Base-by-base conservation (phyloP, 2,329 filamentous ascomycete species). In the Cladosporium phlei region DNA sequence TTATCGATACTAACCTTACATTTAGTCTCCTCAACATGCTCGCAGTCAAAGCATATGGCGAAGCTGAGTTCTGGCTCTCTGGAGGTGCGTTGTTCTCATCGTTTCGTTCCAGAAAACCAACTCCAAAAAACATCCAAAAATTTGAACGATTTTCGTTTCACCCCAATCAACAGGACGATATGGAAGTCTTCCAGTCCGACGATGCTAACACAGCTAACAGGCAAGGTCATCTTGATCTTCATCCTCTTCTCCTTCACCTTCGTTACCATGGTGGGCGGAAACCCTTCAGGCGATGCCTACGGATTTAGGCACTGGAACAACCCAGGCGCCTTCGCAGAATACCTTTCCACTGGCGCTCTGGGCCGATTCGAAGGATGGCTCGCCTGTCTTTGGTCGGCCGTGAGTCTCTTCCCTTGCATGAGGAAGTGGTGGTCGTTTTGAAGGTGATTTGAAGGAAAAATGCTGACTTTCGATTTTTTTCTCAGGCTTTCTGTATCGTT, bases 21-120 rank as follows among this genome's bases (percentile, higher is more conserved):
- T 16, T 19, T 20, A 60, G 52, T 30, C 40, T 69, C 33, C 70
- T 70, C 56, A 74, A 74, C 52, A 29, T 71, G 14, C 58, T 72
- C n/a, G 68, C 70, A 29, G 71, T 74, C 34, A 60, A 66, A 24
- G 66, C 64, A 1, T 74, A 69, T 45, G 71, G 71, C 17, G 69
- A 72, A 49, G 63, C 58, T 27, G 64, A 67, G 43, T 66, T 65
- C 48, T 82, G 76, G 76, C 69, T 82, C 3, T 76, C 77, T 2
- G 68, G 66, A 29, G 68, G n/a, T n/a, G n/a, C n/a, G n/a, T n/a
- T n/a, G n/a, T n/a, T n/a, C n/a, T n/a, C n/a, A n/a, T n/a, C n/a
- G n/a, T n/a, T n/a, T n/a, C n/a, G n/a, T n/a, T n/a, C n/a, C n/a
- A n/a, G n/a, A n/a, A n/a, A n/a, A n/a, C n/a, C n/a, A n/a, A n/a